A percentile compares a stretch with the other conserved stretches of the same genome.
phyloP scores from a whole-genome alignment of 129 eudicot species.

The Tanacetum coccineum region DNA sequence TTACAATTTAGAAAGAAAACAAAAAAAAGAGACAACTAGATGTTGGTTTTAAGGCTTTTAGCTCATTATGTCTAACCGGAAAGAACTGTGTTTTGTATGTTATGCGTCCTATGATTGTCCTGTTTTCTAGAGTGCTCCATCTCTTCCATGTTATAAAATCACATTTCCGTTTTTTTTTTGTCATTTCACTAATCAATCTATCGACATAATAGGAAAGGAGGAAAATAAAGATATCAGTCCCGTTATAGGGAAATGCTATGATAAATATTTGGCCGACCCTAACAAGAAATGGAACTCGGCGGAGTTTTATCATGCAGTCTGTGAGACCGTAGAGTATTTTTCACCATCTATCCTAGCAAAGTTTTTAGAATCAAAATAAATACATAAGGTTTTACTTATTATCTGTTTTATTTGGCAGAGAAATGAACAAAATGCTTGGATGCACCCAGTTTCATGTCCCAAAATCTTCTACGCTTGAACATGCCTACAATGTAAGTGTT shows the following conservation, averaged over 20 bases:
- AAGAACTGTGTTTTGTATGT: not conserved
- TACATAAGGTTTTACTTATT: not conserved
- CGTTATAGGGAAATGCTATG: conserved; percentile 44
- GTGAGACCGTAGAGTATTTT: conserved; percentile 65
- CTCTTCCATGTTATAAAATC: not conserved
- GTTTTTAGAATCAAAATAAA: not conserved
- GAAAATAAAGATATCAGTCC: conserved; percentile 47
- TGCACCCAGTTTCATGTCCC: conserved; percentile 80
- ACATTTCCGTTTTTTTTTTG: not conserved
- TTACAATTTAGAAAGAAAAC: not conserved
- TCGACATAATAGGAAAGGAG: conserved; percentile 45
- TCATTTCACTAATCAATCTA: not conserved
- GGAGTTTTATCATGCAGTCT: conserved; percentile 64
- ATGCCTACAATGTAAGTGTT: conserved; percentile 56
- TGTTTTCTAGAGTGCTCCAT: not conserved
- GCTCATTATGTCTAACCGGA: not conserved
- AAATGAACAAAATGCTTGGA: conserved; percentile 59
- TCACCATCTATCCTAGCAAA: not conserved
- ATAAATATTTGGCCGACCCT: conserved; percentile 39
- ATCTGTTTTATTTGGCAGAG: conserved; percentile 35
- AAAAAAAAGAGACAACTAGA: no score
- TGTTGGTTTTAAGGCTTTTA: not conserved
- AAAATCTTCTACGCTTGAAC: conserved; percentile 36
- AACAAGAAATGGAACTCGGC: conserved; percentile 32
- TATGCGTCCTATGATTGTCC: not conserved